These are phyloP conservation scores for Pseudogymnoascus pannorum DNA, from an alignment of 2,329 filamentous ascomycete genomes.

Conservation along the genomic window DNA sequence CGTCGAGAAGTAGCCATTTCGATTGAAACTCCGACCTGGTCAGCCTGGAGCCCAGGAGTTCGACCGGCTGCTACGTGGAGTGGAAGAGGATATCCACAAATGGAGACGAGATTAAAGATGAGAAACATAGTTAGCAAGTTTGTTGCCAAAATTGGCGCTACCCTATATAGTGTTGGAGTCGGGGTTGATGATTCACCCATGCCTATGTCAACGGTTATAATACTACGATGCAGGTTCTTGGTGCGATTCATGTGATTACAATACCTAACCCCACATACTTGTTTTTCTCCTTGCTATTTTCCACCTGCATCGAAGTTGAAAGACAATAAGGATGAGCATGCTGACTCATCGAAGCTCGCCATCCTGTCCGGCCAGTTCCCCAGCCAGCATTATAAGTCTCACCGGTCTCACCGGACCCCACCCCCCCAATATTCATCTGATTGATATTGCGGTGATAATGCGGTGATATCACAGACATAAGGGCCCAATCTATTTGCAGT, in stretches of 20 bases:
- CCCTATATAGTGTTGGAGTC: background rate
- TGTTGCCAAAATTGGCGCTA: background rate
- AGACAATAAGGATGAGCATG: background rate
- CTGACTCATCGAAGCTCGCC: too few species aligned
- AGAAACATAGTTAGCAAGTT: background rate
- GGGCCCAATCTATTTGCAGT: background rate
- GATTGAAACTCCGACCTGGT: constrained; percentile 20
- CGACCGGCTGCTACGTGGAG: constrained; percentile 17
- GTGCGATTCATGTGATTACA: background rate
- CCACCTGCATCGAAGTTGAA: too few species aligned
- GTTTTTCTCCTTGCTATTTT: too few species aligned
- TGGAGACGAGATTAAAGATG: background rate
- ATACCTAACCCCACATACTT: background rate
- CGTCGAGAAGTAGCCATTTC: constrained; percentile 29
- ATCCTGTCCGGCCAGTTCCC: too few species aligned
- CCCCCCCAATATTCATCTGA: background rate
- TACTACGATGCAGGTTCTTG: background rate
- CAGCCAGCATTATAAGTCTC: background rate
- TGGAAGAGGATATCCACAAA: constrained; percentile 20
- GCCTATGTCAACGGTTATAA: background rate
- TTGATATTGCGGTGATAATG: background rate
- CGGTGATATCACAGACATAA: background rate
- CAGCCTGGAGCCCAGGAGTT: constrained; percentile 29
- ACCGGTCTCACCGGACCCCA: background rate
- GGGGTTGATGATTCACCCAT: background rate